Evolutionary conservation across 2,329 filamentous ascomycete genomes (phyloP), one percentile per base, ranked within the genome.

Genomic region (Aureobasidium sp.): DNA sequence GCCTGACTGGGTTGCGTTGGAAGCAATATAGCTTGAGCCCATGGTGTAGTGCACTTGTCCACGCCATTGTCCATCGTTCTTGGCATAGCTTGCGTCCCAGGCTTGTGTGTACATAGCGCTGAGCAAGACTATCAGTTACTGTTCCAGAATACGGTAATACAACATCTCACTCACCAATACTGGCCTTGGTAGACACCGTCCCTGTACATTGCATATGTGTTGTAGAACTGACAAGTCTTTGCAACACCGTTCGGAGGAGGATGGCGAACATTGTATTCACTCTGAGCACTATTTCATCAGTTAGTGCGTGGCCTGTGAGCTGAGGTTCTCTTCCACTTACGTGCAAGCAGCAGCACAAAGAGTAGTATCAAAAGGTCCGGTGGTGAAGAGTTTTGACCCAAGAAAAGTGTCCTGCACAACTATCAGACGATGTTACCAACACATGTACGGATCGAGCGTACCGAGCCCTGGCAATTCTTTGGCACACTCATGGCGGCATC

Each of bases 291-390:
- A 11, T 9, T 42, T 42, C 11, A 20, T 17, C 39, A 42, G 17
- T 42, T 20, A 22, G 39, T 9, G 15, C 5, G 5, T 42, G 15
- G n/a, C 17, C 39, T 20, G 17, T n/a, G 8, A 42, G 39, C 6
- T 20, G n/a, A 22, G 8, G 5, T 17, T 42, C n/a, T n/a, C 17
- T 42, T n/a, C 6, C 39, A 25, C 44, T 29, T 17, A 47, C 44
- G 22, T 39, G 36, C 52, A 55, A 41, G 52, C 52, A 22, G 61
- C 67, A 25, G 68, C 67, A 61, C 73, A 75, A 15, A 70, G 65
- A 17, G 65, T 56, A 27, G 69, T 64, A 60, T 74, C 68, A 57
- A 70, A 73, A 36, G 69, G 69, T 17, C 67, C 67, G 37, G 63
- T 63, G 36, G 70, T 69, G 64, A 71, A 70, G 34, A 65, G 53